Percentiles rank a stretch among this genome's conserved stretches.
Evolutionary conservation across 257 asterid species (phyloP).

Genomic region (Przewalskia tangutica): DNA sequence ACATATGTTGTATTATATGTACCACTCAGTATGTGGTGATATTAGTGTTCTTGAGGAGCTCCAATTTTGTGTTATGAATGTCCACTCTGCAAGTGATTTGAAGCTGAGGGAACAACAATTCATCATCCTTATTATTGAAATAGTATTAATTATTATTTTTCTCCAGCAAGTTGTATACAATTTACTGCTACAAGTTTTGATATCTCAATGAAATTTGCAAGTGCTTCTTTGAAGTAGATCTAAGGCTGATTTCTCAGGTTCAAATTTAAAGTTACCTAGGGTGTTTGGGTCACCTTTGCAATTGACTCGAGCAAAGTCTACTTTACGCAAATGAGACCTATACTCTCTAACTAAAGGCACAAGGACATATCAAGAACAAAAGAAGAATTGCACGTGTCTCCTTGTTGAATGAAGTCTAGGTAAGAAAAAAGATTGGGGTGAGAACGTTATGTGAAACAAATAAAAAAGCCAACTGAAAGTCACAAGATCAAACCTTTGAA

Average conservation of each 20-base stretch:
- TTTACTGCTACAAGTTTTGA: background rate
- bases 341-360: background rate
- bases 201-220: background rate
- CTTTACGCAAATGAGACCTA: background rate
- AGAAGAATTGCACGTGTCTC: background rate
- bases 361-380: background rate
- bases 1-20: background rate
- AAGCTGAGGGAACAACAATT: background rate
- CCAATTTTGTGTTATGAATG: background rate
- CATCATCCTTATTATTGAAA: background rate
- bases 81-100: background rate
- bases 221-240: too few relatives aligned
- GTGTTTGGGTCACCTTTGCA: background rate
- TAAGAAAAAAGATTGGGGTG: background rate
- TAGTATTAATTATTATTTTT: background rate
- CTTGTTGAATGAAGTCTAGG: background rate
- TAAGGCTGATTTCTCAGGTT: background rate
- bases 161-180: background rate
- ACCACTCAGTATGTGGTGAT: background rate
- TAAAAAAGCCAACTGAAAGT: background rate
- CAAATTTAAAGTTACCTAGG: background rate
- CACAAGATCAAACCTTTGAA: background rate
- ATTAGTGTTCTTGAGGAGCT: background rate
- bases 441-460: background rate
- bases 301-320: background rate